A percentile compares a stretch with the other conserved stretches of the same genome.
phyloP scores from a whole-genome alignment of 352 stramenopile genomes.

The Pythium brachiatum region DNA sequence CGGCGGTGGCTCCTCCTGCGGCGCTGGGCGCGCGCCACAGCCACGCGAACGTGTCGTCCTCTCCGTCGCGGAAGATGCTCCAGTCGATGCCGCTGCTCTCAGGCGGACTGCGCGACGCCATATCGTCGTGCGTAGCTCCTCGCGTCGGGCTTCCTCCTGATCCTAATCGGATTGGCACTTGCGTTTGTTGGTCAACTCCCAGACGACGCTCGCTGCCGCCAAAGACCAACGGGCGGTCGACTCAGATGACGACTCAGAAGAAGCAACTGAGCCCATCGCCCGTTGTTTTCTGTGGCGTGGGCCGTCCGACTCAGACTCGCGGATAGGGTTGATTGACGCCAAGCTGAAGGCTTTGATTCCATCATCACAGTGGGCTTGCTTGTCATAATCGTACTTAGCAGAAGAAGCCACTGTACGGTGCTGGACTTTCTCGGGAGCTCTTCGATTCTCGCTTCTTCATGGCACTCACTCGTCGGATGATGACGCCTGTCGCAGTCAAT shows the following conservation, averaged over 20 bases:
- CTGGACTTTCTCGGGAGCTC: neutral
- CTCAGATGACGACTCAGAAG: neutral
- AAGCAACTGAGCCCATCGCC: neutral
- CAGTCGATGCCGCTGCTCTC: conserved; percentile 54
- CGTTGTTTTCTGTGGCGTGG: neutral
- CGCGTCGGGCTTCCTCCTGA: neutral
- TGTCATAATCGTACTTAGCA: conserved; percentile 5
- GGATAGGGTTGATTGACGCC: neutral
- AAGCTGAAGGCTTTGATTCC: conserved; percentile 7
- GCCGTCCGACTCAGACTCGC: neutral
- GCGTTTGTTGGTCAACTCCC: conserved; percentile 1
- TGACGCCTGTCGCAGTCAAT: neutral
- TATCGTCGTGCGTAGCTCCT: neutral
- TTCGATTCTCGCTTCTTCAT: neutral
- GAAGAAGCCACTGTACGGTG: neutral
- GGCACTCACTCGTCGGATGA: neutral
- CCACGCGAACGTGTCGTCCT: conserved; percentile 60
- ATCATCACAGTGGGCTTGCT: conserved; percentile 3
- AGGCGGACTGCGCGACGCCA: conserved; percentile 13
- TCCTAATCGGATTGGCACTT: no score
- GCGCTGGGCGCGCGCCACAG: conserved; percentile 41
- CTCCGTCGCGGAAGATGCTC: conserved; percentile 65
- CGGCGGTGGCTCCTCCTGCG: neutral
- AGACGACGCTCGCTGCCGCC: neutral
- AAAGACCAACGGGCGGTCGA: neutral